Evolutionary conservation across 139 green algal genomes (phyloP).

Genomic region (Picochlorum sp.): DNA sequence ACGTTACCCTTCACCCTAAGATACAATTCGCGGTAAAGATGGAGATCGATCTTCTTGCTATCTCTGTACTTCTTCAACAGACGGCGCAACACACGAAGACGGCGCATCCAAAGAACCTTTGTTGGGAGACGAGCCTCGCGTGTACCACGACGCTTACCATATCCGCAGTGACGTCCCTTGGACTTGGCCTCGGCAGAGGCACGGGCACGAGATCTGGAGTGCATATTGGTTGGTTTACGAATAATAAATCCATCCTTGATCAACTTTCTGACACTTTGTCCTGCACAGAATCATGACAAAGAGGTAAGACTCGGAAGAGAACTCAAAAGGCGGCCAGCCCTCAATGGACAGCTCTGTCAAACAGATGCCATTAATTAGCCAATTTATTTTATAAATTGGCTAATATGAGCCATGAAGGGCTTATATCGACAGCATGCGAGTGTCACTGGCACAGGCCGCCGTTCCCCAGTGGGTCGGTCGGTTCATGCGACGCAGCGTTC

Average conservation of each 20-base stretch:
- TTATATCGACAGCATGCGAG: no score
- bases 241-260: conserved; percentile 99
- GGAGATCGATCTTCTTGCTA: conserved; percentile 99
- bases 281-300: conserved; percentile 45
- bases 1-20: conserved; percentile 97
- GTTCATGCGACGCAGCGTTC: no score
- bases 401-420: no score
- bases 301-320: neutral
- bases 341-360: no score
- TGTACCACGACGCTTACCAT: conserved; percentile 97
- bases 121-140: conserved; percentile 67
- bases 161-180: conserved; percentile 96
- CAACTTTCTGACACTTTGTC: conserved; percentile 98
- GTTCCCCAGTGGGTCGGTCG: no score
- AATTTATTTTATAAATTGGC: neutral
- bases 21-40: conserved; percentile 95
- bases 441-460: no score
- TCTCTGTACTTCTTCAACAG: conserved; percentile 97
- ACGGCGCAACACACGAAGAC: conserved; percentile 49
- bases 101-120: conserved; percentile 17
- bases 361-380: neutral
- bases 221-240: conserved; percentile 91
- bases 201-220: conserved; percentile 83
- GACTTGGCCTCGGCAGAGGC: conserved; percentile 82
- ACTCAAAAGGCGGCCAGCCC: no score